Conservation (phyloP, 257 asterid genomes). For the Fraxinus pennsylvanica region DNA sequence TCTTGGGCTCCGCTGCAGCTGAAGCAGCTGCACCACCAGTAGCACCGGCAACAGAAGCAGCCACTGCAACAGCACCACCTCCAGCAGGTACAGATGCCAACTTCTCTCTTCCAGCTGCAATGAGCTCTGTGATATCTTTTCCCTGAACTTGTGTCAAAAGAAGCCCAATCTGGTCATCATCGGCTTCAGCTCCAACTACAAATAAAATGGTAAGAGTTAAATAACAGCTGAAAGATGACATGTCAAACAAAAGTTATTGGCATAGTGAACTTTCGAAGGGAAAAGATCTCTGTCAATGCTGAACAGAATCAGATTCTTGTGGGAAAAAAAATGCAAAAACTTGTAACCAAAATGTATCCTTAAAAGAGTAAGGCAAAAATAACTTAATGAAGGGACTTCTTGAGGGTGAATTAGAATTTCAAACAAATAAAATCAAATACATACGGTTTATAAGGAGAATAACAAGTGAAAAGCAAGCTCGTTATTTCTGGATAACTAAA, state of each 20-base stretch:
- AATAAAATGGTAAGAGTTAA: not conserved
- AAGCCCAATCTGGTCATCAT: conserved; percentile 29
- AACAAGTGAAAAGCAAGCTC: not conserved
- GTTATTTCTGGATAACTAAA: not conserved
- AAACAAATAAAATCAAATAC: not conserved
- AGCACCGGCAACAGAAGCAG: conserved; percentile 28
- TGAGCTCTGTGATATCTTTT: conserved; percentile 34
- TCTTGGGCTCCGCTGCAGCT: conserved; percentile 39
- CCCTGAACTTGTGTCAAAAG: conserved; percentile 33
- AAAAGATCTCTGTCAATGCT: not conserved
- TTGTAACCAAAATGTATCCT: no score
- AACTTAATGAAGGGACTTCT: not conserved
- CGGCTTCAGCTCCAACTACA: conserved; percentile 35
- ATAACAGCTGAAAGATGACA: not conserved
- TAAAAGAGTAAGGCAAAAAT: no score
- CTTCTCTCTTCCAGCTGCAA: conserved; percentile 37
- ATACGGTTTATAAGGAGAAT: not conserved
- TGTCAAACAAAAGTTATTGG: not conserved
- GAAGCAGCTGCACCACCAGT: conserved; percentile 34
- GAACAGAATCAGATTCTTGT: not conserved
- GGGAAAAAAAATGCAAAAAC: no score
- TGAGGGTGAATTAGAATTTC: not conserved
- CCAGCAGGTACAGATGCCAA: conserved; percentile 37
- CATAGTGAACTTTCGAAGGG: not conserved
- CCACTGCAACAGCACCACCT: conserved; percentile 35